Conservation (phyloP, 176 grass and related monocot species). For the Oryza longistaminata region DNA sequence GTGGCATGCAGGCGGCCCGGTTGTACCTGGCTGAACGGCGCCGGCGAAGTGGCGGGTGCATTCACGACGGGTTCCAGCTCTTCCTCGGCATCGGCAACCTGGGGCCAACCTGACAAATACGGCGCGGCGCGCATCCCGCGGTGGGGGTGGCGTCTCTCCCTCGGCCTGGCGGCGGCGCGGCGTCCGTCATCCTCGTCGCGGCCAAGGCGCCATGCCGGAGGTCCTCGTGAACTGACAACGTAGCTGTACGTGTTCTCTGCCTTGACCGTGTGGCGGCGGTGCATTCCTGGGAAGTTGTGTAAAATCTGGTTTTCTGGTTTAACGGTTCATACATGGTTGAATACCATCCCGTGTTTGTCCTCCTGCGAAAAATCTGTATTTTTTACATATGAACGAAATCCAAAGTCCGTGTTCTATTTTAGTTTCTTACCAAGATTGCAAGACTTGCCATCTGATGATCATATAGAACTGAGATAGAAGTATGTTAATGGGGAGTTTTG, state of each 20-base stretch:
- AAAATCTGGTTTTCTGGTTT: neutral
- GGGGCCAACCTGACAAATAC: constrained; percentile 60
- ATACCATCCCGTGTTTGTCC: neutral
- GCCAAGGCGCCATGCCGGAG: neutral
- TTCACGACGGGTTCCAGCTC: constrained; percentile 76
- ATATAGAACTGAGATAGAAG: too few species aligned
- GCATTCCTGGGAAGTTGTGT: neutral
- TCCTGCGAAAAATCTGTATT: neutral
- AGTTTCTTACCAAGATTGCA: too few species aligned
- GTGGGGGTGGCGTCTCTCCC: constrained; percentile 74
- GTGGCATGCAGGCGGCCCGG: constrained; percentile 61
- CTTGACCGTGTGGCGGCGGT: neutral
- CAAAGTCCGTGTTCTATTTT: neutral
- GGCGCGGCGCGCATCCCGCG: constrained; percentile 38
- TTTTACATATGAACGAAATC: neutral
- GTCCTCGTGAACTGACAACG: neutral
- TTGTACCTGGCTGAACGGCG: constrained; percentile 75
- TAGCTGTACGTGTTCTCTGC: neutral
- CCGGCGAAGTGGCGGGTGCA: constrained; percentile 64
- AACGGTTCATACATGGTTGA: too few species aligned
- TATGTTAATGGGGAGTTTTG: too few species aligned
- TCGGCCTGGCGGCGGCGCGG: constrained; percentile 55
- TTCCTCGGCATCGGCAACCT: constrained; percentile 62
- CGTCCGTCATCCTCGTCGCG: constrained; percentile 41
- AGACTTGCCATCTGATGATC: too few species aligned